Percentiles rank a stretch among this genome's conserved stretches.
These are phyloP conservation scores for Sarcodon aspratus DNA, from an alignment of 768 basidiomycete species.

Conservation along the genomic window DNA sequence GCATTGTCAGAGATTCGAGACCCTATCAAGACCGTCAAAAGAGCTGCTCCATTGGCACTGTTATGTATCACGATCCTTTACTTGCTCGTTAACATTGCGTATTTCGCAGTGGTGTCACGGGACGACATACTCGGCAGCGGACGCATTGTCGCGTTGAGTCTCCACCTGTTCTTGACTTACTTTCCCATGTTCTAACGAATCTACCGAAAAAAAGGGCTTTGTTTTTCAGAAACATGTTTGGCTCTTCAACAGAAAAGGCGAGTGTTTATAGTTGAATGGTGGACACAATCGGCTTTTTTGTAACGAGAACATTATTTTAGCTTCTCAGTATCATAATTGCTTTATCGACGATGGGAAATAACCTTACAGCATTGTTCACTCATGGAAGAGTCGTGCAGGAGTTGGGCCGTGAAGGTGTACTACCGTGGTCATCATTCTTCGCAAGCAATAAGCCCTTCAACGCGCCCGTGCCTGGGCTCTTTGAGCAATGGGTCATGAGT, in stretches of 20 bases:
- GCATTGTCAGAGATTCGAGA: slow-evolving; percentile 60
- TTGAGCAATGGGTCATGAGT: slow-evolving; percentile 51
- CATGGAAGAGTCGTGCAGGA: slow-evolving; percentile 69
- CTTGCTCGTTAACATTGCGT: slow-evolving; percentile 57
- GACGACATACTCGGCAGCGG: slow-evolving; percentile 54
- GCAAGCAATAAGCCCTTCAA: slow-evolving; percentile 62
- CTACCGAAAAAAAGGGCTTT: slow-evolving; percentile 28
- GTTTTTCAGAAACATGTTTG: slow-evolving; percentile 68
- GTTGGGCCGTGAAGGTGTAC: slow-evolving; percentile 57
- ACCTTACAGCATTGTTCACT: slow-evolving; percentile 51
- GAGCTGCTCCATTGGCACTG: slow-evolving; percentile 60
- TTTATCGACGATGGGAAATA: slow-evolving; percentile 52
- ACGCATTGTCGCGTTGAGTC: slow-evolving; percentile 53
- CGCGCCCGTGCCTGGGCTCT: slow-evolving; percentile 53
- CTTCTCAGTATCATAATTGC: slow-evolving; percentile 50
- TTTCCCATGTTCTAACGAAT: neutral
- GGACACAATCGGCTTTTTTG: neutral
- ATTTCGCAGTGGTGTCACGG: slow-evolving; percentile 65
- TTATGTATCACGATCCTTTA: slow-evolving; percentile 47
- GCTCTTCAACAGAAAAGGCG: slow-evolving; percentile 47
- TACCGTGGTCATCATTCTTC: slow-evolving; percentile 57
- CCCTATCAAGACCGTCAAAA: slow-evolving; percentile 60
- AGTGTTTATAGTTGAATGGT: slow-evolving; percentile 1
- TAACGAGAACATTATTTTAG: slow-evolving; percentile 18
- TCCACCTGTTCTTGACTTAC: neutral